phyloP scores from a whole-genome alignment of 2,329 filamentous ascomycete genomes.

The Capronia americana region DNA sequence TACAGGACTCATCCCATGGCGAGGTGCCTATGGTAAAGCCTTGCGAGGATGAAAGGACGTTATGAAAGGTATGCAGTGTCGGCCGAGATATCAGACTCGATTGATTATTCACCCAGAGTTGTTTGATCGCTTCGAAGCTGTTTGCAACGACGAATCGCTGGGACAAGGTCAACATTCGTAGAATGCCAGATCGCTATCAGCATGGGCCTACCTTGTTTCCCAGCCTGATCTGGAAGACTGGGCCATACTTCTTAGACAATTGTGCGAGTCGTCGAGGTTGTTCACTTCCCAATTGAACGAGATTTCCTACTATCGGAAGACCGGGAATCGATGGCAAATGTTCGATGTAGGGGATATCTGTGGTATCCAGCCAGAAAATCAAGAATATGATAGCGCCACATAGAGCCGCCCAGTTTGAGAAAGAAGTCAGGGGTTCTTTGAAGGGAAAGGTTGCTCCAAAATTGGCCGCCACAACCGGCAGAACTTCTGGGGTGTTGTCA shows the following conservation, averaged over 20 bases:
- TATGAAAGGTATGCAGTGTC: constrained; percentile 80
- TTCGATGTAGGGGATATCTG: constrained; percentile 66
- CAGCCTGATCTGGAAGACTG: constrained; percentile 62
- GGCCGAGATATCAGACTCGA: constrained; percentile 78
- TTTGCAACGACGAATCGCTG: constrained; percentile 78
- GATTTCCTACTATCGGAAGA: constrained; percentile 66
- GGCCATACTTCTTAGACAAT: constrained; percentile 67
- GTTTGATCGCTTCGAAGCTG: constrained; percentile 73
- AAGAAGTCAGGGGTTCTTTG: too few species aligned
- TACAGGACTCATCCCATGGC: constrained; percentile 82
- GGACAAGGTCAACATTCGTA: background rate
- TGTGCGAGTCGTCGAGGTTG: constrained; percentile 61
- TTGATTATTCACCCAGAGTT: constrained; percentile 78
- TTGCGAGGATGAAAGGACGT: constrained; percentile 74
- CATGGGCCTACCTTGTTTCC: constrained; percentile 42
- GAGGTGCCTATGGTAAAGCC: constrained; percentile 84
- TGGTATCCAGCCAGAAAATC: constrained; percentile 40
- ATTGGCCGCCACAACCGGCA: too few species aligned
- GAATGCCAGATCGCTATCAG: background rate
- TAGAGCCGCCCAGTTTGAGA: too few species aligned
- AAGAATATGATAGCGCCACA: too few species aligned
- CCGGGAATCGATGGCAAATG: constrained; percentile 66
- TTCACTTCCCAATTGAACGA: constrained; percentile 64
- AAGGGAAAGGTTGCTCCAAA: too few species aligned
- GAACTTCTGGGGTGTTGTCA: too few species aligned